Evolutionary conservation across 257 asterid species (phyloP).

Genomic region (Lycium ferocissimum): DNA sequence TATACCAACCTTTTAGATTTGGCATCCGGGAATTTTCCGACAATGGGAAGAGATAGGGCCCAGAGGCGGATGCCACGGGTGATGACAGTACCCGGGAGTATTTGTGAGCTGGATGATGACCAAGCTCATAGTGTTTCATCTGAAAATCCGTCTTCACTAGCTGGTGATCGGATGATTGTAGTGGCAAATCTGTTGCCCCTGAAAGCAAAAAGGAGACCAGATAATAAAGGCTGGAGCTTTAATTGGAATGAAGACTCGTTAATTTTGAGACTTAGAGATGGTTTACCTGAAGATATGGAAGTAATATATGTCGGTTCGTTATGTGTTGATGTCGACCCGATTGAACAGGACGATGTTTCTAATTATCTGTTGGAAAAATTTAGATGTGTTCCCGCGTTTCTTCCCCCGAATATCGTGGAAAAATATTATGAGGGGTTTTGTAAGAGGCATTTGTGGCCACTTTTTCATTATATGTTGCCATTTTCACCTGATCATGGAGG

Average conservation of each 20-base stretch:
- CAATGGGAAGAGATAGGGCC: constrained; percentile 72
- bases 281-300: constrained; percentile 85
- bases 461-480: constrained; percentile 81
- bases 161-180: constrained; percentile 78
- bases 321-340: constrained; percentile 74
- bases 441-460: constrained; percentile 86
- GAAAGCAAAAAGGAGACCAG: constrained; percentile 78
- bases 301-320: constrained; percentile 74
- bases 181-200: constrained; percentile 84
- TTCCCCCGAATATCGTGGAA: constrained; percentile 62
- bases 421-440: constrained; percentile 81
- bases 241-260: constrained; percentile 86
- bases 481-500: constrained; percentile 76
- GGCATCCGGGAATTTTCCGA: constrained; percentile 84
- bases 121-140: constrained; percentile 72
- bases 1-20: constrained; percentile 82
- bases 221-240: constrained; percentile 87
- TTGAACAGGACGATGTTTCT: constrained; percentile 81
- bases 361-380: constrained; percentile 66
- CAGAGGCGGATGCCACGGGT: constrained; percentile 69
- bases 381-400: constrained; percentile 74
- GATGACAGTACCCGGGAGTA: constrained; percentile 84
- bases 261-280: constrained; percentile 76
- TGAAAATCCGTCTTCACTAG: constrained; percentile 76
- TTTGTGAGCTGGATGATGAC: constrained; percentile 75